Evolutionary conservation across 306 rosid genomes (phyloP), one percentile per base, ranked within the genome.

Genomic region (Vicia sativa): DNA sequence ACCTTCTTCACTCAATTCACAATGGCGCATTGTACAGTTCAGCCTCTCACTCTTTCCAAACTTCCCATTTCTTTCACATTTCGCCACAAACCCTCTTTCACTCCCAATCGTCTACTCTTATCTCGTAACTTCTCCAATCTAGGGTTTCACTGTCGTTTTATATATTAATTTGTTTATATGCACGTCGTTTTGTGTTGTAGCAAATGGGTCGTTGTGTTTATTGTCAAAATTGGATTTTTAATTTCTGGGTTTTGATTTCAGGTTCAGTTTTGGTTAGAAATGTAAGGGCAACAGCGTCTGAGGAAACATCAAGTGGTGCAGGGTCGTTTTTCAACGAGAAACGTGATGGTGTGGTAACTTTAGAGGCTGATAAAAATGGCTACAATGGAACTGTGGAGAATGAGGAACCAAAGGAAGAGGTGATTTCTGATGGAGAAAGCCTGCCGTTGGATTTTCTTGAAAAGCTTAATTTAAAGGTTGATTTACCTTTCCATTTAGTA

Each of bases 351-450:
- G 73, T 38, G 0, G 6, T 74, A 46, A 35, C 54, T 11, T 1
- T 74, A 2, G 82, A 78, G 4, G 54, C 45, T 21, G 71, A 60
- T 54, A 66, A 74, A 18, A 74, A 65, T 10, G 74, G 42, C 1
- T 74, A 65, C 59, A 67, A 48, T 44, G 71, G 50, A 70, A 65
- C 37, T 7, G 37, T 64, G 3, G 50, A 65, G 42, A 43, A 28
- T 45, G 87, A 73, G 78, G 81, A 34, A 14, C 58, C 78, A 10
- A 74, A 83, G 31, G 78, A 80, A 53, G 79, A 68, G 41, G 57
- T 72, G 5, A 62, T 65, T 8, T 77, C 25, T 41, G 80, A 81
- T 57, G 95, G 79, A 23, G 76, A 60, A 31, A 60, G 44, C 3
- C 52, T 52, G 67, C 46, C 80, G 1, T 63, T 68, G 19, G 85